Evolutionary conservation across 2,329 filamentous ascomycete genomes (phyloP).

Genomic region (Lachnellula cervina): DNA sequence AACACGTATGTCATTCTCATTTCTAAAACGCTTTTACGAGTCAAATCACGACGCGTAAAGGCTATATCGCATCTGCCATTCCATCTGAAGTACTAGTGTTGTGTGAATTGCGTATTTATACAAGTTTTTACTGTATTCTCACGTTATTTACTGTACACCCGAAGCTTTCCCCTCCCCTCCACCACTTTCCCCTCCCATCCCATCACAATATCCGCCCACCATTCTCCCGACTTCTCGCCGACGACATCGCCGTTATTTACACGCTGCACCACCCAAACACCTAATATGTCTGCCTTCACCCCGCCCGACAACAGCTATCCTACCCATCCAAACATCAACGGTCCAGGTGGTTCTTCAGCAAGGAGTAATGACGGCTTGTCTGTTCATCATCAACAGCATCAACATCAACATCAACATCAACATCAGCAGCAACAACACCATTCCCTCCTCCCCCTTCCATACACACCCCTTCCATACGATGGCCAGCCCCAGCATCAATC

Average conservation of each 20-base stretch:
- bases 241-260: not conserved
- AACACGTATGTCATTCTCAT: too few relatives aligned
- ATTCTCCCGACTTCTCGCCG: constrained; percentile 22
- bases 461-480: not conserved
- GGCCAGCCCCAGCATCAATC: constrained; percentile 5
- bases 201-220: not conserved
- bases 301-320: constrained; percentile 9
- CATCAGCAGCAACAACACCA: not conserved
- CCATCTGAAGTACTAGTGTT: too few relatives aligned
- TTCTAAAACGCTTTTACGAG: too few relatives aligned
- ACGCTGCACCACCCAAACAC: not conserved
- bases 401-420: not conserved
- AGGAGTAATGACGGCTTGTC: not conserved
- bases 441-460: not conserved
- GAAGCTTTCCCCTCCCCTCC: too few relatives aligned
- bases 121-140: too few relatives aligned
- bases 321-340: not conserved
- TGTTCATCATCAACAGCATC: constrained; percentile 1
- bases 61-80: too few relatives aligned
- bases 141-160: too few relatives aligned
- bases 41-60: too few relatives aligned
- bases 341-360: not conserved
- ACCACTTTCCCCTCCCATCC: too few relatives aligned
- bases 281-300: constrained; percentile 16
- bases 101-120: too few relatives aligned